These are phyloP conservation scores for Amaranthus palmeri DNA, from an alignment of 148 eudicot species.

Conservation along the genomic window DNA sequence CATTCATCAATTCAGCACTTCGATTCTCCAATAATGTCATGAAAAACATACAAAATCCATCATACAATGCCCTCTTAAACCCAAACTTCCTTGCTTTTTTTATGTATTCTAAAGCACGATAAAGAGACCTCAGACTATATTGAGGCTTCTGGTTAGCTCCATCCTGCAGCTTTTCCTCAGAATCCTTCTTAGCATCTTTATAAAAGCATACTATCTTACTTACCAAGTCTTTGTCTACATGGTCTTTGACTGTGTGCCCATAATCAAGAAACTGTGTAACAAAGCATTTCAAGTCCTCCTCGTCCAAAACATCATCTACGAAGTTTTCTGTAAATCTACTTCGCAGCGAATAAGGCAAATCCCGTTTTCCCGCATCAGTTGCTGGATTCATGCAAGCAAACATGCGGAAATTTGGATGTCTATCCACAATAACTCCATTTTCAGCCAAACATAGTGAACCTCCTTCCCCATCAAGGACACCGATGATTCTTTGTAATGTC, in stretches of 20 bases:
- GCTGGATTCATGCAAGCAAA: slow-evolving; percentile 99
- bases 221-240: slow-evolving; percentile 41
- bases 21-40: slow-evolving; percentile 60
- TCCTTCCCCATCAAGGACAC: slow-evolving; percentile 87
- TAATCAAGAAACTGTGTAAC: slow-evolving; percentile 57
- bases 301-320: slow-evolving; percentile 87
- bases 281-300: slow-evolving; percentile 65
- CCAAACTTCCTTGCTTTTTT: slow-evolving; percentile 49
- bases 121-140: slow-evolving; percentile 91
- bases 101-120: slow-evolving; percentile 82
- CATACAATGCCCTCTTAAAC: slow-evolving; percentile 63
- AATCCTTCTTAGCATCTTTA: slow-evolving; percentile 78
- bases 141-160: slow-evolving; percentile 99
- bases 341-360: slow-evolving; percentile 69
- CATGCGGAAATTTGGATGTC: slow-evolving; percentile 76
- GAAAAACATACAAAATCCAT: slow-evolving; percentile 94
- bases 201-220: slow-evolving; percentile 62
- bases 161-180: slow-evolving; percentile 84
- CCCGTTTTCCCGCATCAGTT: slow-evolving; percentile 97
- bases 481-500: slow-evolving; percentile 84
- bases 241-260: slow-evolving; percentile 30
- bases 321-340: slow-evolving; percentile 86
- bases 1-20: slow-evolving; percentile 66
- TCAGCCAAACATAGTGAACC: slow-evolving; percentile 95
- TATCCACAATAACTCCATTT: slow-evolving; percentile 73